Evolutionary conservation across 169 alveolate genomes (phyloP).

Genomic region (Plasmodium adleri): DNA sequence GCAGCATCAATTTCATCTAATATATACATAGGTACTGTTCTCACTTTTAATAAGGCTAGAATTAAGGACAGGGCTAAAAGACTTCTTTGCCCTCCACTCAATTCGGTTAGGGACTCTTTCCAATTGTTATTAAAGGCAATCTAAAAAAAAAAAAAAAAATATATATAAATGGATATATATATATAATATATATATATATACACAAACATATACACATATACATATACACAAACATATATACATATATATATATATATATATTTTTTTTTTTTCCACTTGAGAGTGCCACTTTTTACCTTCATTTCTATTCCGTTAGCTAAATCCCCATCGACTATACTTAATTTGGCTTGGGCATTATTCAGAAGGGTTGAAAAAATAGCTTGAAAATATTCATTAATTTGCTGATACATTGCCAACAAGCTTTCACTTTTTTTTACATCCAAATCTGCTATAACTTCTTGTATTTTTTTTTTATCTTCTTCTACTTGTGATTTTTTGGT

Average conservation of each 20-base stretch:
- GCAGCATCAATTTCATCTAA: slow-evolving; percentile 99
- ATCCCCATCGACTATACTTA: slow-evolving; percentile 89
- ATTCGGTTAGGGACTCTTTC: slow-evolving; percentile 94
- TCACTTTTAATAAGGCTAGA: slow-evolving; percentile 95
- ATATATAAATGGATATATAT: too few relatives aligned
- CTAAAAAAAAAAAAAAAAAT: slow-evolving; percentile 49
- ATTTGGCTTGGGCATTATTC: slow-evolving; percentile 95
- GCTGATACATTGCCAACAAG: slow-evolving; percentile 90
- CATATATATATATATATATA: not conserved
- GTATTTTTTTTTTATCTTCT: slow-evolving; percentile 92
- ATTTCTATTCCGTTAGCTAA: slow-evolving; percentile 87
- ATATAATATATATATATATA: not conserved
- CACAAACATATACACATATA: not conserved
- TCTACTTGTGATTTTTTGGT: slow-evolving; percentile 91
- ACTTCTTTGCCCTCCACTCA: slow-evolving; percentile 97
- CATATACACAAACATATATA: not conserved
- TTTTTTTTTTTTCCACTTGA: not conserved
- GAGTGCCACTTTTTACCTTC: slow-evolving; percentile 78
- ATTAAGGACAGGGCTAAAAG: slow-evolving; percentile 97
- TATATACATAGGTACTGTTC: slow-evolving; percentile 99
- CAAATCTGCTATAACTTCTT: slow-evolving; percentile 93
- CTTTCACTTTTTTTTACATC: slow-evolving; percentile 94
- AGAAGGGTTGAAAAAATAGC: slow-evolving; percentile 94
- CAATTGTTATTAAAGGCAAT: slow-evolving; percentile 95
- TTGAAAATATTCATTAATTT: slow-evolving; percentile 93